Evolutionary conservation across 2,329 filamentous ascomycete species (phyloP), one percentile per base, ranked within the genome.

Genomic region (Neocucurbitaria cava): DNA sequence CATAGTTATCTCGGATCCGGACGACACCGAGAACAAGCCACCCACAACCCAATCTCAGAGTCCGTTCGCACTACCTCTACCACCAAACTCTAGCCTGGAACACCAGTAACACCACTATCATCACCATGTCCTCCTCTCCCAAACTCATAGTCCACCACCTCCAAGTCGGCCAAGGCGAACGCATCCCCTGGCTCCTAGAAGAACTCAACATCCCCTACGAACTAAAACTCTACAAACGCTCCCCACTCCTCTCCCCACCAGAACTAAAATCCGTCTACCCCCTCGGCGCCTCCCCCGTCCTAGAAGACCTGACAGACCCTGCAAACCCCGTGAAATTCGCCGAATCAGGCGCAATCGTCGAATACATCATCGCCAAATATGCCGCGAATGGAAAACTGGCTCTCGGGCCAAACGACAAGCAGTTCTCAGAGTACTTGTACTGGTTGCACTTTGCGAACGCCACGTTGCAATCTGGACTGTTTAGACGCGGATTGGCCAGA

Each of bases 181-280:
- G 87, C 36, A 79, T 89, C 46, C 75, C 83, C 65, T 89, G 84
- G 81, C 81, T 89, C 41, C 85, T 85, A 69, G 87, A 89, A 70
- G 87, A 89, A 70, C 82, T 89, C 17, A 71, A 73, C 43, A 72
- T 89, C 46, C 67, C 77, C 2, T 89, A 89, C 68, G 65, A 76
- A 1, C 71, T 85, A 10, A 75, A 76, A 52, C 72, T 75, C 36
- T 78, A 85, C 75, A 55, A 77, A 46, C 80, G 82, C 39, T 65
- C 65, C 7, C 81, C 86, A 59, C 47, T 81, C 11, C 61, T 79
- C 36, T 69, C 71, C 7, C 72, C 70, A 3, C 65, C 68, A n/a
- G 64, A 66, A 1, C 55, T 74, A 15, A 68, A 69, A 46, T 58
- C 61, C 18, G 48, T 68, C 5, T 66, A 66, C 59, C 82, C 81